Base-by-base conservation (phyloP, 2,329 filamentous ascomycete genomes). In the Coccinonectria pachysandricola region DNA sequence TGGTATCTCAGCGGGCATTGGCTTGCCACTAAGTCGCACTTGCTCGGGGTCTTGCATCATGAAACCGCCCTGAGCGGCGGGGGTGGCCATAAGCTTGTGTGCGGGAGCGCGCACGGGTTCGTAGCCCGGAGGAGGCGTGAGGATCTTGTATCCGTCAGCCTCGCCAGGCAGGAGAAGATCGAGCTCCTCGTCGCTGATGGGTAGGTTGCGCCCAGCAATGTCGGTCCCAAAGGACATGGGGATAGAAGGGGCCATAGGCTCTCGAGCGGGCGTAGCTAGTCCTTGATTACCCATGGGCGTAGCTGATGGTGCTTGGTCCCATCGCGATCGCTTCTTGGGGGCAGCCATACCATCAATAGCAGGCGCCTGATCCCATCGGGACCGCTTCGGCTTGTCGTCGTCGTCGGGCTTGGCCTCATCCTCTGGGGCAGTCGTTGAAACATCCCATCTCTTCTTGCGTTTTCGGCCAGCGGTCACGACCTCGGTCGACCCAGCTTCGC, bases 1-100 rank as follows among this genome's bases (percentile, higher is more conserved):
- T 4, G 91, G 87, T 19, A 98, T 95, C 50, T 96, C 88, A 4
- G 85, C 93, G 7, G 88, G 85, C 46, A 96, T 74, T 42, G 92
- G 84, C 59, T 92, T 93, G 41, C 86, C 85, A 49, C 88, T 74
- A 25, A 82, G 65, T 38, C 85, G 74, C 33, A 77, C 75, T 49
- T 82, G 86, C 42, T 92, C 86, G 7, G 86, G 83, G 42, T 98
- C 86, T 52, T 96, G 91, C 75, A 95, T 93, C 79, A 93, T 91
- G 60, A 96, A 98, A 3, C 91, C 91, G 21, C 71, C 74, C 13
- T 81, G 66, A n/a, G 83, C 74, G 9, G 76, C 68, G 19, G 84
- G 76, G 9, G 85, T 81, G 19, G 76, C 69, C 59, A 77, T 75
- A 21, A 84, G 59, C 50, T 83, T 83, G 52, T 86, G 75, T 18